These are phyloP conservation scores for Gyrodon lividus DNA, from an alignment of 768 basidiomycete genomes.

Conservation along the genomic window DNA sequence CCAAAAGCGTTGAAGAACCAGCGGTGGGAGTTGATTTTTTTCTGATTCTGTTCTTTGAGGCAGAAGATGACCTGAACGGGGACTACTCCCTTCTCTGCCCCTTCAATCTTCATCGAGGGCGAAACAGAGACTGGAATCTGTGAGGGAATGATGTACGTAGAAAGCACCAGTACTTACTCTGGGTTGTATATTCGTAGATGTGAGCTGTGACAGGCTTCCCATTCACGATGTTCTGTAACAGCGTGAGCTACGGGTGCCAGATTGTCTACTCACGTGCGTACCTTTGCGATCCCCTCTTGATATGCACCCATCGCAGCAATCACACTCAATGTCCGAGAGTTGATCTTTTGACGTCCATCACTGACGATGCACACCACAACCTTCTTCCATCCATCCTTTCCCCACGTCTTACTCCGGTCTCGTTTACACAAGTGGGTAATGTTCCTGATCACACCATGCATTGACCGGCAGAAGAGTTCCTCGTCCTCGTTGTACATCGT, in stretches of 20 bases:
- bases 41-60: constrained; percentile 89
- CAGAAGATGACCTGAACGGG: constrained; percentile 94
- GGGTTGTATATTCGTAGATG: constrained; percentile 93
- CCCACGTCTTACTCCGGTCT: constrained; percentile 91
- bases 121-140: constrained; percentile 65
- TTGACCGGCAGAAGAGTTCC: constrained; percentile 84
- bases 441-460: constrained; percentile 97
- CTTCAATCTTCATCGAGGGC: constrained; percentile 79
- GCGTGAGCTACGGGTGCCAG: constrained; percentile 2
- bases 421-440: constrained; percentile 85
- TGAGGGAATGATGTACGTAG: constrained; percentile 7
- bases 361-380: constrained; percentile 92
- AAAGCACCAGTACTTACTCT: constrained; percentile 46
- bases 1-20: constrained; percentile 96
- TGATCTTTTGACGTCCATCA: constrained; percentile 84
- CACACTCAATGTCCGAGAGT: constrained; percentile 77
- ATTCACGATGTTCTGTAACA: constrained; percentile 65
- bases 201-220: constrained; percentile 83
- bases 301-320: constrained; percentile 93
- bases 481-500: constrained; percentile 98
- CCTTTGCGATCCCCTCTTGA: constrained; percentile 91
- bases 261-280: constrained; percentile 25
- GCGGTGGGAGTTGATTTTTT: constrained; percentile 93
- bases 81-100: constrained; percentile 73
- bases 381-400: constrained; percentile 98